Evolutionary conservation across 2,329 filamentous ascomycete species (phyloP), one percentile per base, ranked within the genome.

Genomic region (Ascochyta koolunga): DNA sequence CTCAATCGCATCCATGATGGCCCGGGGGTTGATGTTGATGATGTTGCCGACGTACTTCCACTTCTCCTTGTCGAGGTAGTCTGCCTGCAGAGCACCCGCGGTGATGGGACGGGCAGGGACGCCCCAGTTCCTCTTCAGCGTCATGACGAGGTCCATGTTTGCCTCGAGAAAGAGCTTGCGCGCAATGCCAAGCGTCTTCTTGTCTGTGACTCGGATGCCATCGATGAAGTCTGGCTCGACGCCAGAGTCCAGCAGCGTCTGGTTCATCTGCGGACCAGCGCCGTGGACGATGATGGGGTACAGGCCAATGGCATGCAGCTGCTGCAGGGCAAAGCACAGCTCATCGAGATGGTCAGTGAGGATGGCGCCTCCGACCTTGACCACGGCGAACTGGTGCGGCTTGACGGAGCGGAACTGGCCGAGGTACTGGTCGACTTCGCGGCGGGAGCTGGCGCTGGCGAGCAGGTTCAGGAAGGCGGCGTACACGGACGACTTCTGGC

Each of bases 351-450:
- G 89, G 73, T 98, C 93, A 56, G 91, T 96, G 69, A 99, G 84
- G 69, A 98, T 97, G 60, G 93, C 95, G 59, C 93, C 95, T 58
- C 93, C 95, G 50, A 98, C 93, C 82, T 99, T 99, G 78, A 99
- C 96, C 42, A 99, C 93, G 64, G 93, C 93, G 76, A 98, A 99
- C 73, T 96, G 92, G 80, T 98, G 93, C 31, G 92, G 96, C 38
- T 92, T 95, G 58, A 97, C 93, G 29, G 93, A 96, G 65, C 89
- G 95, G 82, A 99, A 99, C 75, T 98, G 92, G 64, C 93, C 95
- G 55, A 98, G 87, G 77, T 98, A 98, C 78, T 98, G 93, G 81
- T 97, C 91, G 60, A 96, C 91, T 80, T 99, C 93, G 58, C 93
- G 84, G 84, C 96, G 96, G 60, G 92, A 96, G 59, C 92, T 93